Evolutionary conservation across 331 rosid species (phyloP), one percentile per base, ranked within the genome.

Genomic region (Malus hybrid): DNA sequence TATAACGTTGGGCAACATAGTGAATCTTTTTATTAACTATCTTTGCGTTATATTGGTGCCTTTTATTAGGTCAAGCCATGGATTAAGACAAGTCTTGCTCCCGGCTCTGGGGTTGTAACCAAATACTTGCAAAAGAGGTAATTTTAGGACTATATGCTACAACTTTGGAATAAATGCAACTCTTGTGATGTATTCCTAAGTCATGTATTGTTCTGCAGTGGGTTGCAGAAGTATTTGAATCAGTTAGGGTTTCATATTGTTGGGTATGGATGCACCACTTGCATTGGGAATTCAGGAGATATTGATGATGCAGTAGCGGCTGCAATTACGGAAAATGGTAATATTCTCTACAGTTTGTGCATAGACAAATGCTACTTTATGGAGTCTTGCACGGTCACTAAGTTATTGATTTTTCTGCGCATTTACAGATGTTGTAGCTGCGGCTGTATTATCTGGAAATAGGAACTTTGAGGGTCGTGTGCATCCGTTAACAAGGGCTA

Each of bases 381-480:
- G 9, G 72, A 72, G 72, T 56, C 66, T 67, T 72, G 61, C 55
- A 29, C 44, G 77, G 56, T 79, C 72, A 79, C 64, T 57, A 73
- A 71, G 72, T 30, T 36, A 36, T 36, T 76, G 69, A 22, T 36
- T 76, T 75, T 79, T 68, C 67, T 60, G 14, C 62, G 57, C 72
- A 7, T 70, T 57, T 85, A 71, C 87, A 91, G 97, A 91, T 87
- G 66, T 89, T 48, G 96, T 91, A 79, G 97, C 97, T 46, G 85
- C 97, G 14, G 97, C 97, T 75, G 97, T 91, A 30, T 81, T 91
- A 64, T 91, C 97, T 57, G 97, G 97, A 79, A 91, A 91, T 66
- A 91, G 97, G 84, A 91, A 91, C 74, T 91, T 91, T 66, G 97
- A 91, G 89, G 97, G 97, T 39, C 89, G 97, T 77, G 96, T 91